A percentile compares a stretch with the other conserved stretches of the same genome.
Conservation (phyloP, 2,329 filamentous ascomycete species). For the Gnomoniopsis smithogilvyi region DNA sequence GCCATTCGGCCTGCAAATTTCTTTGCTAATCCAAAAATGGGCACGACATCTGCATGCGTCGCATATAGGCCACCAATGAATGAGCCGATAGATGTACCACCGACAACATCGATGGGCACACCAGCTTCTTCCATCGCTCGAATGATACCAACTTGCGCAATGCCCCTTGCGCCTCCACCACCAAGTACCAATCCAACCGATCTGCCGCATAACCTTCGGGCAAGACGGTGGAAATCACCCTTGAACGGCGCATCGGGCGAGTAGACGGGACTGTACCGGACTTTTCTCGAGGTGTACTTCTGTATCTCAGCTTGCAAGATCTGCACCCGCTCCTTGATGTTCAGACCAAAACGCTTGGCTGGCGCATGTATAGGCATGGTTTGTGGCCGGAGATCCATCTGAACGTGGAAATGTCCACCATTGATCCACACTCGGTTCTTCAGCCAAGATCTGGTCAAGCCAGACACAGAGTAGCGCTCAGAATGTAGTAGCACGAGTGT, state of each 20-base stretch:
- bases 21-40: constrained; percentile 94
- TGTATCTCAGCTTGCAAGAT: constrained; percentile 95
- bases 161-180: constrained; percentile 87
- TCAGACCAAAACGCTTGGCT: constrained; percentile 75
- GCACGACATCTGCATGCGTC: constrained; percentile 92
- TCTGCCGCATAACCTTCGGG: constrained; percentile 85
- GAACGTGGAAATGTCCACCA: constrained; percentile 93
- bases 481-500: constrained; percentile 85
- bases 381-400: constrained; percentile 83
- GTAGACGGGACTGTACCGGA: constrained; percentile 86
- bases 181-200: constrained; percentile 92
- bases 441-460: constrained; percentile 84
- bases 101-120: constrained; percentile 91
- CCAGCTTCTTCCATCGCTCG: constrained; percentile 93
- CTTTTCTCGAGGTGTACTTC: constrained; percentile 91
- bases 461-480: constrained; percentile 82
- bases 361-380: constrained; percentile 73
- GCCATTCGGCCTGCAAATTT: constrained; percentile 99
- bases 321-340: constrained; percentile 88
- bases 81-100: constrained; percentile 92
- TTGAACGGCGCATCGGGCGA: constrained; percentile 91
- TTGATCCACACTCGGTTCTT: constrained; percentile 97
- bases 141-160: constrained; percentile 91
- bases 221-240: constrained; percentile 92
- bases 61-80: constrained; percentile 96